phyloP scores from a whole-genome alignment of 2,329 filamentous ascomycete species.

The Fusarium incarnatum region DNA sequence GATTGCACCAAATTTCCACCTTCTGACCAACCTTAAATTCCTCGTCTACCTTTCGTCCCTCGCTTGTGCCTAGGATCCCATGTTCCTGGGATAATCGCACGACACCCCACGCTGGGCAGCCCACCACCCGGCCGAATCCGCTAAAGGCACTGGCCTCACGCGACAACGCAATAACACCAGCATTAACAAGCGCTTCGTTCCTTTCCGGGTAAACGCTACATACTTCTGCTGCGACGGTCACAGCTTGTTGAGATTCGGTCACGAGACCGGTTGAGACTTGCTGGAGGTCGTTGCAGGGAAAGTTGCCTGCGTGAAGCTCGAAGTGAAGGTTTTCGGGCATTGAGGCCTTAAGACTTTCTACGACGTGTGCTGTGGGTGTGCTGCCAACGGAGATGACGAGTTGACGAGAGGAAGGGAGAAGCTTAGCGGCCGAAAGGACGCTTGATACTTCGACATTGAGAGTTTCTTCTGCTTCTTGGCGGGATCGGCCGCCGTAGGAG shows the following conservation, averaged over 20 bases:
- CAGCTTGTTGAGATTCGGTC: conserved; percentile 46
- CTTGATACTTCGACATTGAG: conserved; percentile 49
- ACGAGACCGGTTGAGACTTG: conserved; percentile 53
- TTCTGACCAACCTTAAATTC: conserved; percentile 51
- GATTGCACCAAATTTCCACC: conserved; percentile 49
- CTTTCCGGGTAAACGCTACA: conserved; percentile 54
- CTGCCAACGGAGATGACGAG: conserved; percentile 52
- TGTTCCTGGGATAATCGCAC: conserved; percentile 54
- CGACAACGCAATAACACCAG: conserved; percentile 51
- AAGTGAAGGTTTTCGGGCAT: conserved; percentile 50
- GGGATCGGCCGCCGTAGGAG: conserved; percentile 51
- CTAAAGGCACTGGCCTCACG: conserved; percentile 49
- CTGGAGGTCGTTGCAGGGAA: conserved; percentile 54
- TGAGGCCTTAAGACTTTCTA: conserved; percentile 46
- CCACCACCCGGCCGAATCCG: conserved; percentile 49
- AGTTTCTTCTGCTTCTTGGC: conserved; percentile 47
- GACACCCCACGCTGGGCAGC: conserved; percentile 48
- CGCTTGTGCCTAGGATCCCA: conserved; percentile 49
- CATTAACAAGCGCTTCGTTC: conserved; percentile 55
- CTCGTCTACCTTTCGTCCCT: conserved; percentile 41
- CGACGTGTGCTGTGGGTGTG: conserved; percentile 54
- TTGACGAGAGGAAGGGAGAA: conserved; percentile 43
- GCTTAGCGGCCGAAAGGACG: conserved; percentile 48
- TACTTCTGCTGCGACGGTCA: conserved; percentile 51
- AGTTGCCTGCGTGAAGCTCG: conserved; percentile 55